Base-by-base conservation (phyloP, 2,329 filamentous ascomycete species). In the Hypomyces rosellus region DNA sequence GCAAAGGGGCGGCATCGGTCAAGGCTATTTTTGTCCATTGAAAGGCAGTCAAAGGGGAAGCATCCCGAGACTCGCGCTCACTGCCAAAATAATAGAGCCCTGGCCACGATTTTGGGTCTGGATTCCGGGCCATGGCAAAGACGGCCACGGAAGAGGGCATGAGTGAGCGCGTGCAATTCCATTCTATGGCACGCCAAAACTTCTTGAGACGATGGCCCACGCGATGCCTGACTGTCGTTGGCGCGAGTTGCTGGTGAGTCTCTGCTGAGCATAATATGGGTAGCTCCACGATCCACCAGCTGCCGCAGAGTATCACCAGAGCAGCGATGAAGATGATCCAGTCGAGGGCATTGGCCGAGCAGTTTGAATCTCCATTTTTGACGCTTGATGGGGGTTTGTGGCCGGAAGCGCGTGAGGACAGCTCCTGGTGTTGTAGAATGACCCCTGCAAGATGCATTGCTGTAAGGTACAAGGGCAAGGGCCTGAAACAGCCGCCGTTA, bases 401-500 rank as follows among this genome's bases (percentile, higher is more conserved):
- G 25, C 9, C 25, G 25, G 9, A 30, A 30, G 25, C 25, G 25
- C 25, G 25, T 8, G 25, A 30, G 25, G 25, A 30, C 25, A 30
- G 8, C 25, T 30, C 25, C 25, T 30, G 25, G 25, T 30, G 25
- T 30, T 30, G 25, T 30, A 30, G 25, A 30, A 30, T 11, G 25
- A 30, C 42, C 48, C 41, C 36, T 18, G 43, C 20, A 39, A 44
- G 40, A 30, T 30, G 25, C 25, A 30, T 30, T 30, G 16, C 42
- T 15, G 33, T 33, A 36, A 51, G 49, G 45, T 44, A 34, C 48
- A 34, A 43, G 41, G 41, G 34, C 49, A 38, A 30, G 25, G 25
- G 25, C 25, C 25, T 56, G 54, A 56, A 57, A 57, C 54, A 55
- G 50, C 20, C 44, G 55, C 50, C 45, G 52, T 45, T 33, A 36